Evolutionary conservation across 169 alveolate genomes (phyloP), one percentile per base, ranked within the genome.

Genomic region (Miamiensis avidus): DNA sequence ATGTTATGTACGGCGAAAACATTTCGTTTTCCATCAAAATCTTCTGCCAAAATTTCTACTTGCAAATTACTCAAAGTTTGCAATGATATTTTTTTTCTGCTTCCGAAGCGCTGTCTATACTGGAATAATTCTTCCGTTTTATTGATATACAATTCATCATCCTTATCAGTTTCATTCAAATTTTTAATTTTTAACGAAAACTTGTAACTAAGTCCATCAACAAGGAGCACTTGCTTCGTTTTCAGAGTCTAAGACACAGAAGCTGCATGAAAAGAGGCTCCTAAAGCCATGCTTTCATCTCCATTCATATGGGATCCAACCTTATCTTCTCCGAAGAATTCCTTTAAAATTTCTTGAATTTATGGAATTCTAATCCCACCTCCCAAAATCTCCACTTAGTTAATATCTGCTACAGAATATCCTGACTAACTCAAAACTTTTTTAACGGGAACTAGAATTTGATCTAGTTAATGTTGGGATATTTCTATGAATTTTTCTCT

Each of bases 301-400:
- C 97, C 97, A 81, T 94, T 94, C 88, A 94, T 82, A 87, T 94
- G 97, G 33, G 91, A 85, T 6, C 96, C 96, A n/a, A 93, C 78
- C 73, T 92, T 86, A 31, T 33, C 64, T 33, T 82, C 85, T 29
- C 87, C 86, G n/a, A 94, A 86, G 32, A 82, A 76, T 74, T 91
- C 83, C 69, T 81, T 69, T 29, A 94, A 78, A 29, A 76, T 78
- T 77, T 93, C 93, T 81, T 94, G 87, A 34, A 94, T 85, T 76
- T 85, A 91, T 0, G 97, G 97, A 26, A 94, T 92, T 83, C 97
- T 88, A n/a, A 93, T 89, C 25, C 95, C 94, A 31, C 97, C 97
- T 76, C 97, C 97, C 32, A 94, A 77, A 29, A 94, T 75, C 83
- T 94, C 97, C 15, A 94, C 86, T 75, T 86, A 85, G 74, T 81